phyloP scores from a whole-genome alignment of 345 rosid species.

The Noccaea caerulescens region DNA sequence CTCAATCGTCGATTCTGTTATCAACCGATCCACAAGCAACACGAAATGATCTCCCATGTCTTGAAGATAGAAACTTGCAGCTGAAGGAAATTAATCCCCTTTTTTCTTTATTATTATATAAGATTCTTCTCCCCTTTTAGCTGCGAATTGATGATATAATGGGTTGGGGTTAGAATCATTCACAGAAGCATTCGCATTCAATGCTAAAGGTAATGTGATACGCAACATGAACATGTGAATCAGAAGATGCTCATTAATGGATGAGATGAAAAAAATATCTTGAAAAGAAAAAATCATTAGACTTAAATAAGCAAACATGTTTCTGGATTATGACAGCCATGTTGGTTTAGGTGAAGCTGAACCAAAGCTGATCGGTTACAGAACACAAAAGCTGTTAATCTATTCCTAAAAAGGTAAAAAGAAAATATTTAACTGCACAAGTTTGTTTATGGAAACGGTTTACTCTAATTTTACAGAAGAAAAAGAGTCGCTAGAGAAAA shows the following conservation, averaged over 20 bases:
- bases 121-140: conserved; percentile 31
- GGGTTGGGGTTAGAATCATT: conserved; percentile 30
- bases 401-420: too few species aligned
- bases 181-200: conserved; percentile 8
- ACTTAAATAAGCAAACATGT: conserved; percentile 20
- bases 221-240: conserved; percentile 34
- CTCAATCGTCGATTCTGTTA: conserved; percentile 79
- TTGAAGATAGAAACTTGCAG: conserved; percentile 25
- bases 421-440: neutral
- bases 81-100: conserved; percentile 10
- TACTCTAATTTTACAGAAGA: neutral
- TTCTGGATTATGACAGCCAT: neutral
- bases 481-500: neutral
- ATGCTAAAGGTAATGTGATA: conserved; percentile 2
- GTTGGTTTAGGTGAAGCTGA: conserved; percentile 28
- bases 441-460: conserved; percentile 1
- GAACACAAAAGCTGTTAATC: conserved; percentile 24
- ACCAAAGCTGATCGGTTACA: conserved; percentile 32
- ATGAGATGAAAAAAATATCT: neutral
- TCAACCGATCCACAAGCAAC: conserved; percentile 78
- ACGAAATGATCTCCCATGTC: conserved; percentile 96
- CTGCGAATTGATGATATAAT: conserved; percentile 36
- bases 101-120: neutral
- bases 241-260: conserved; percentile 14
- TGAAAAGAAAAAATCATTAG: neutral